These are phyloP conservation scores for Geranium brycei DNA, from an alignment of 345 rosid species.

Conservation along the genomic window DNA sequence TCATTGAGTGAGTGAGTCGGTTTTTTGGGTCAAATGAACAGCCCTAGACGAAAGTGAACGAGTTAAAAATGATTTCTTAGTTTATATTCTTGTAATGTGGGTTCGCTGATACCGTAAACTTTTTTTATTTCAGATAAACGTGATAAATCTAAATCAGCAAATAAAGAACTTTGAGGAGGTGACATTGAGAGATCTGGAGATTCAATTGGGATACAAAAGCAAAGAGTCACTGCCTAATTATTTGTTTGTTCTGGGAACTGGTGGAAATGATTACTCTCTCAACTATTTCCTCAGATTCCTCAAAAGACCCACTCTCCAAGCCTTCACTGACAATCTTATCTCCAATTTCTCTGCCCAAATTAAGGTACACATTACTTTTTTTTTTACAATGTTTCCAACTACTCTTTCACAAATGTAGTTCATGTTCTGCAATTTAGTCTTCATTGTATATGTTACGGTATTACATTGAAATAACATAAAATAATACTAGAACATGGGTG, in stretches of 20 bases:
- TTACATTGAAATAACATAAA: too few relatives aligned
- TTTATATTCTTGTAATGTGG: too few relatives aligned
- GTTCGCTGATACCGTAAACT: too few relatives aligned
- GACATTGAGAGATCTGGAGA: conserved; percentile 21
- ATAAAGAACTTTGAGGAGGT: conserved; percentile 27
- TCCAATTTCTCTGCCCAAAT: conserved; percentile 18
- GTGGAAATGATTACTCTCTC: conserved; percentile 47
- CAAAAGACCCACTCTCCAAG: conserved; percentile 9
- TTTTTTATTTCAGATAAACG: conserved; percentile 18
- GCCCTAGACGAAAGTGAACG: too few relatives aligned
- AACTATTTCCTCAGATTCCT: conserved; percentile 24
- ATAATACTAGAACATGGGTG: too few relatives aligned
- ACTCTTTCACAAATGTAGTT: too few relatives aligned
- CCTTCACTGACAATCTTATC: conserved; percentile 28
- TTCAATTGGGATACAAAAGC: conserved; percentile 6
- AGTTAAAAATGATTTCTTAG: too few relatives aligned
- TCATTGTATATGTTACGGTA: too few relatives aligned
- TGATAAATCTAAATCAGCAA: conserved; percentile 29
- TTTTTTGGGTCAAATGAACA: too few relatives aligned
- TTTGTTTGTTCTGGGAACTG: conserved; percentile 33
- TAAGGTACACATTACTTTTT: conserved; percentile 22
- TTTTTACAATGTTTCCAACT: too few relatives aligned
- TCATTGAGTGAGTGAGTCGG: too few relatives aligned
- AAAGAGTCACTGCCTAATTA: conserved; percentile 12
- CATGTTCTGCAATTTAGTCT: too few relatives aligned